Evolutionary conservation across 2,329 filamentous ascomycete genomes (phyloP), one percentile per base, ranked within the genome.

Genomic region (Amphichorda felina): DNA sequence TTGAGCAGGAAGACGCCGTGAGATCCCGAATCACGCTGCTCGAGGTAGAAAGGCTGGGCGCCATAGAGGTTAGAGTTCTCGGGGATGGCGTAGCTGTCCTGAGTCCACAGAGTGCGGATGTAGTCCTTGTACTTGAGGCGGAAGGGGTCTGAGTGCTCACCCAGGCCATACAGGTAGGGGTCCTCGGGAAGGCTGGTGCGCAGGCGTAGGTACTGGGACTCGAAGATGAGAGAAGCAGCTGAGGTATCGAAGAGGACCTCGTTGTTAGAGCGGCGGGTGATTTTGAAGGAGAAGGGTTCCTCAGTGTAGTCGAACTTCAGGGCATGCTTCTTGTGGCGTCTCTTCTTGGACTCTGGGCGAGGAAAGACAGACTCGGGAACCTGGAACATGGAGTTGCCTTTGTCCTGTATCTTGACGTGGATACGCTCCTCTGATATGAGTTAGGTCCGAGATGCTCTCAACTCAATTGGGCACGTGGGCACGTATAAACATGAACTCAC

Each of bases 1-100:
- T 88, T 91, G 25, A 85, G 72, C 14, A 82, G 61, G 50, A 83
- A 89, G 2, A 89, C 75, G 19, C 83, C 84, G 45, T 91, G 84
- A 0, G 81, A 33, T 68, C 68, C 48, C 2, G 41, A 39, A 15
- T 43, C 32, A 4, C 50, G 47, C 18, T 54, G 50, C 35, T 89
- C 84, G 4, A 88, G 61, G 50, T 89, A 91, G 48, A 88, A 75
- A 0, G 84, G 79, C 45, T 91, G 84, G 28, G 65, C 70, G 6
- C 84, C 82, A 46, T 91, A 91, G 5, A 87, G 63, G 45, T 88
- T 88, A 10, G 62, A 53, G 28, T 76, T 75, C 27, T 77, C 70
- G 5, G 70, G 68, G 46, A 79, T 61, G 5, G 58, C 56, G 41
- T 76, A 82, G 1, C 78, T 65, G 55, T 87, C 82, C 31, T 78